Base-by-base conservation (phyloP, 768 basidiomycete genomes). In the Tricholoma matsutake region DNA sequence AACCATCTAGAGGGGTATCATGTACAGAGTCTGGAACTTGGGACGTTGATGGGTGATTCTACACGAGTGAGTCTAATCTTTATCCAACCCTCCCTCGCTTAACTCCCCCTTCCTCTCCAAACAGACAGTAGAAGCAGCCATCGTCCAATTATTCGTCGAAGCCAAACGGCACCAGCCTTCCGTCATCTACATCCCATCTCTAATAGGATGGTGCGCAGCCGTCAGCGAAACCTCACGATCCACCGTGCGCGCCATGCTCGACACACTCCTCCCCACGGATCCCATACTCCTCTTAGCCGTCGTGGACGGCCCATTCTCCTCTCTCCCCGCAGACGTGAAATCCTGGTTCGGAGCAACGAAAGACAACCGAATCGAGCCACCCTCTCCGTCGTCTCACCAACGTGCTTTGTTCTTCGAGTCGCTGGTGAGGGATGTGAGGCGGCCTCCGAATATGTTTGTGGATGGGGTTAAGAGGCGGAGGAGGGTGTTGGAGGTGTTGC, bases 81-180 rank as follows among this genome's bases (percentile, higher is more conserved):
- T 10, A 37, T 37, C 9, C 14, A 37, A 25, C 22, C 22, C 22
- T 25, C 22, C 22, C 22, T 25, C 22, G 22, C 22, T 25, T 1
- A 25, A n/a, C n/a, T n/a, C n/a, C 22, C 22, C 22, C 22, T 25
- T 25, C n/a, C n/a, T n/a, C n/a, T n/a, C n/a, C n/a, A 6, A 39
- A 34, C 56, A 96, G 94, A 93, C 93, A 1, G 75, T 86, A 4
- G 97, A 99, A 75, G 92, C 97, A 1, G 89, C 92, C 2, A 87
- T 98, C 57, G 94, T 98, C 4, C 96, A 98, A 67, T 80, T 97
- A 16, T 98, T 99, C 69, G 83, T 96, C 20, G 97, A 99, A 72
- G 97, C 96, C 0, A 98, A 98, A 71, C 87, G 96, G 28, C 93
- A 97, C 71, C 95, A 96, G 67, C 97, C 97, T 0, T 95, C 94